Base-by-base conservation (phyloP, 352 stramenopile genomes). In the Phytophthora pluvialis region DNA sequence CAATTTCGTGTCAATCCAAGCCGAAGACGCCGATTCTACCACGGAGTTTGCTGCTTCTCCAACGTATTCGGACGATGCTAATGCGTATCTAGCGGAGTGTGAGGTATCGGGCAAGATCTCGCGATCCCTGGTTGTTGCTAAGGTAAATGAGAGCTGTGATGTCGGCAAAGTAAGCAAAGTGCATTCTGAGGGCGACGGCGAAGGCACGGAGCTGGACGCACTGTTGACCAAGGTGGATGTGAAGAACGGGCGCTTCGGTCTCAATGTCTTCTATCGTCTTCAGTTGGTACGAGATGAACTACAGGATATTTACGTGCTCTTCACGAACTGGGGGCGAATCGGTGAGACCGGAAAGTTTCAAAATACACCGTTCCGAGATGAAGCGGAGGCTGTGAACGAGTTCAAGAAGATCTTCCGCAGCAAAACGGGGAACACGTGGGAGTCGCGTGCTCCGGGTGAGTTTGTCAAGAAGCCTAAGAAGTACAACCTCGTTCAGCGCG, bases 391-490 rank as follows among this genome's bases (percentile, higher is more conserved):
- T 0, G 58, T 89, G n/a, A 51, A 29, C 4, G 86, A 94, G 55
- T 94, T 94, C 64, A 86, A 89, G 58, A 94, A 94, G 63, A 90
- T 91, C 42, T 94, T 94, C 55, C 67, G 75, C 3, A 71, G 77
- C n/a, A 94, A 94, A 66, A 93, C 86, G 0, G 78, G 81, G 9
- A 94, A 91, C 35, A 70, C 78, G 15, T 94, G 83, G 79, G 71
- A 85, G 10, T 66, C 72, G 5, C 70, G 81, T 16, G 45, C 53
- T 2, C 47, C 53, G n/a, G 50, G 40, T 0, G 55, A 72, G 6
- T 94, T 91, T 47, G 63, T 77, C 4, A 90, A 90, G 64, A 79
- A 90, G 18, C 47, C 35, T 18, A 76, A 79, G 31, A 91, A 91
- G 70, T 94, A 94, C 62, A 91, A 91, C 42, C 73, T 94, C 21